Evolutionary conservation across 2,329 filamentous ascomycete genomes (phyloP), one percentile per base, ranked within the genome.

Genomic region (Aspergillus clavatus): DNA sequence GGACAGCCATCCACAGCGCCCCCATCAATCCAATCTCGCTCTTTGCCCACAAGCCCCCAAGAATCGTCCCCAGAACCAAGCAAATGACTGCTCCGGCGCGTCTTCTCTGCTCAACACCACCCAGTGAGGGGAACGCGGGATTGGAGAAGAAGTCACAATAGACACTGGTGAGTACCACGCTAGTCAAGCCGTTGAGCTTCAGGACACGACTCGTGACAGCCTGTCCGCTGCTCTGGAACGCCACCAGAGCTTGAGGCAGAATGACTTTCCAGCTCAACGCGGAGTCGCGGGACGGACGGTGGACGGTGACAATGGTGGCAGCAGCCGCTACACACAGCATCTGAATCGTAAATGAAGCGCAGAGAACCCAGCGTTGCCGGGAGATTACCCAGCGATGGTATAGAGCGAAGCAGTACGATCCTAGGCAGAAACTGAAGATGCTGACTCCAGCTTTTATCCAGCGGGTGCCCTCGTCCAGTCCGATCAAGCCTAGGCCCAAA

Each of bases 61-160:
- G 47, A 27, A 81, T 67, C 0, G 78, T 77, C 1, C 80, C 80
- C 3, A 75, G 21, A 23, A 81, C 46, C n/a, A 81, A 63, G 42
- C 76, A 62, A 1, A 77, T 23, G 1, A 79, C 73, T 1, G 79
- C 78, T 0, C 68, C 72, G 1, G 69, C 58, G 37, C 79, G 68
- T 40, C 76, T 67, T 59, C 80, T 79, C 39, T 79, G 66, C 59
- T 81, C 78, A 0, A 69, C 48, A 2, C 56, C 60, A 0, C 62
- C n/a, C 6, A 35, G 51, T 1, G 63, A 63, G 4, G 79, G 63
- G n/a, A 82, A 49, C 7, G 72, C 70, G 7, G 73, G 68, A 57
- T 89, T 85, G 1, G 82, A 85, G 55, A 88, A 88, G 16, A 91
- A 60, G 62, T 91, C 87, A 60, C 86, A 89, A 70, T 90, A 91